Conservation (phyloP, 305 asterid genomes). For the Solanum hybrid region DNA sequence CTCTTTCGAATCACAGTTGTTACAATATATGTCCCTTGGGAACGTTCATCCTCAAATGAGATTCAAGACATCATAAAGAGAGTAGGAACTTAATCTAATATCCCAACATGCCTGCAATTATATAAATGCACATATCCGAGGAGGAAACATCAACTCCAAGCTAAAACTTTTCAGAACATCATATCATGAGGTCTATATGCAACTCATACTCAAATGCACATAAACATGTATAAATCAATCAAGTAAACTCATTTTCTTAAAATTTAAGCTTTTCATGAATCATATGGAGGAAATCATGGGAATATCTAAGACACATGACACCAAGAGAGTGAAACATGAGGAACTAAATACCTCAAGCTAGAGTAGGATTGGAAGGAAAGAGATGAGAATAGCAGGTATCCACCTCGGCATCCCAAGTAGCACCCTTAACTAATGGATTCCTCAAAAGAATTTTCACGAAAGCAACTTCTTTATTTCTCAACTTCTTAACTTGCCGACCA, state of each 20-base stretch:
- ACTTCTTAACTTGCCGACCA: not conserved
- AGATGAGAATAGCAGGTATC: not conserved
- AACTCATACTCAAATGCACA: not conserved
- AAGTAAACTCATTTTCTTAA: not conserved
- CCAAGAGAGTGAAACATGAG: not conserved
- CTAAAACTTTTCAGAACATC: not conserved
- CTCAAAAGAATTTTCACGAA: too few species aligned
- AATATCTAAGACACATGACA: not conserved
- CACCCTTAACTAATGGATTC: not conserved
- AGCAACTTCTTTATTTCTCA: not conserved
- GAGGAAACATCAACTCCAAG: not conserved
- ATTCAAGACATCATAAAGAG: not conserved
- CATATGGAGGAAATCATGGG: not conserved
- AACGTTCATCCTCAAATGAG: too few species aligned
- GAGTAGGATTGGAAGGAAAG: not conserved
- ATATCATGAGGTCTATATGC: not conserved
- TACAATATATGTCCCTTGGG: not conserved
- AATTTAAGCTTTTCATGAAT: not conserved
- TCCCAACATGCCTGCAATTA: not conserved
- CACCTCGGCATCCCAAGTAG: not conserved
- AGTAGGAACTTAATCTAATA: not conserved
- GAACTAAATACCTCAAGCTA: not conserved
- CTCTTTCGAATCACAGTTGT: not conserved
- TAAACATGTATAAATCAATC: not conserved
- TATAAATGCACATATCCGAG: not conserved